Conservation (phyloP, 1,139 yeast species). For the Saccharomyces hybrid region DNA sequence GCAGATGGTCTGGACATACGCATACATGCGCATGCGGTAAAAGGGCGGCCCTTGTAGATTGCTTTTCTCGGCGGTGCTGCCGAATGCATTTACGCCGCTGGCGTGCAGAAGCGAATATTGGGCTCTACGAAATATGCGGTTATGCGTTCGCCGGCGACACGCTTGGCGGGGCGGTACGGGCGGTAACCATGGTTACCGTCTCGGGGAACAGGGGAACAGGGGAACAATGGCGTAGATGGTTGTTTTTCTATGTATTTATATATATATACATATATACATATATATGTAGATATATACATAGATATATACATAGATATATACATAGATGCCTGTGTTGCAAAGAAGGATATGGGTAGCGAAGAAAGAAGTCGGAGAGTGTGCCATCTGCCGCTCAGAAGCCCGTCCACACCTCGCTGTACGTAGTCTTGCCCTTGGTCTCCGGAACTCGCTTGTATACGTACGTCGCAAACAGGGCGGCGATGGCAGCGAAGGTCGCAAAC, state of each 20-base stretch:
- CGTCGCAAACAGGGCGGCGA: slow-evolving; percentile 42
- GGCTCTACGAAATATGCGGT: neutral
- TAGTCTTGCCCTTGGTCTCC: slow-evolving; percentile 62
- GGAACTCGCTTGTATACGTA: slow-evolving; percentile 52
- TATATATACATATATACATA: too few relatives aligned
- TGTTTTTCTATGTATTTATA: neutral
- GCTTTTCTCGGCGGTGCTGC: neutral
- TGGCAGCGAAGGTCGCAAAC: slow-evolving; percentile 59
- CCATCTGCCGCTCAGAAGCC: slow-evolving; percentile 3
- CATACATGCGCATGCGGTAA: neutral
- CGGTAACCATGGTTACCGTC: too few relatives aligned
- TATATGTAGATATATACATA: too few relatives aligned
- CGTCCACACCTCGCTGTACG: slow-evolving; percentile 23
- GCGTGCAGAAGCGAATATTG: neutral
- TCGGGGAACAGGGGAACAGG: too few relatives aligned
- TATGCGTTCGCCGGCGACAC: neutral
- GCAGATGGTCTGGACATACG: neutral
- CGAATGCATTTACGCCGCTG: slow-evolving; percentile 1
- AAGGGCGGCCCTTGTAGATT: neutral
- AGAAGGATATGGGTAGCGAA: too few relatives aligned
- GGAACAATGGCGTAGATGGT: neutral
- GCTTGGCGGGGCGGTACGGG: neutral
- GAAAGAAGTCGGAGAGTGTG: too few relatives aligned
- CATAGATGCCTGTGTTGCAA: too few relatives aligned
- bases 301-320: too few relatives aligned